Evolutionary conservation across 2,329 filamentous ascomycete genomes (phyloP).

Genomic region (Stenocarpella maydis): DNA sequence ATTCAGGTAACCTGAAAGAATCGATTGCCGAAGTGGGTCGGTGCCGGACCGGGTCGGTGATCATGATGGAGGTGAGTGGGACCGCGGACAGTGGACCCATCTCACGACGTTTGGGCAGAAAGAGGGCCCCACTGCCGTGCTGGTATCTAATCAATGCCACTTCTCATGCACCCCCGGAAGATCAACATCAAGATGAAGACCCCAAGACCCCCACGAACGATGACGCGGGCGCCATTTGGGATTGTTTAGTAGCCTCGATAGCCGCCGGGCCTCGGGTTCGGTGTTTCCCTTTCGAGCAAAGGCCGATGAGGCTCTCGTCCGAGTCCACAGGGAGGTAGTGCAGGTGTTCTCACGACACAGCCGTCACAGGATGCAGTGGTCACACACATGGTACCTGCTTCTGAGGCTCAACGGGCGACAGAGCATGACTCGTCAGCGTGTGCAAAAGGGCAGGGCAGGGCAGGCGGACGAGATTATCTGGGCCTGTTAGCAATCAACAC

Average conservation of each 20-base stretch:
- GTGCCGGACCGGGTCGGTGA: conserved; percentile 18
- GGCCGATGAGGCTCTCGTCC: conserved; percentile 15
- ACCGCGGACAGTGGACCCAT: conserved; percentile 12
- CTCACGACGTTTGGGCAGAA: neutral
- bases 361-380: conserved; percentile 15
- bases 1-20: neutral
- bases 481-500: neutral
- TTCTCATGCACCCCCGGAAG: conserved; percentile 26
- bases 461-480: conserved; percentile 13
- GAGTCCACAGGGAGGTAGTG: conserved; percentile 1
- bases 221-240: conserved; percentile 5
- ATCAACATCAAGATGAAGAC: neutral
- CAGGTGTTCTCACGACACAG: neutral
- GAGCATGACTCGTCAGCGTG: conserved; percentile 25
- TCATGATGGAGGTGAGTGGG: conserved; percentile 5
- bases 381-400: conserved; percentile 21
- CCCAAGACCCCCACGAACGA: conserved; percentile 12
- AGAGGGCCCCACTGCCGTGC: neutral
- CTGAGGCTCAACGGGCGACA: conserved; percentile 16
- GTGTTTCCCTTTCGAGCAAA: neutral
- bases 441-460: neutral
- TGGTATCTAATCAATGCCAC: conserved; percentile 11
- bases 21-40: conserved; percentile 14
- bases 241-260: conserved; percentile 7
- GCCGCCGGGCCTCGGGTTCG: conserved; percentile 2